A percentile compares a stretch with the other conserved stretches of the same genome.
Conservation (phyloP, 306 rosid species). For the Vigna angularis region DNA sequence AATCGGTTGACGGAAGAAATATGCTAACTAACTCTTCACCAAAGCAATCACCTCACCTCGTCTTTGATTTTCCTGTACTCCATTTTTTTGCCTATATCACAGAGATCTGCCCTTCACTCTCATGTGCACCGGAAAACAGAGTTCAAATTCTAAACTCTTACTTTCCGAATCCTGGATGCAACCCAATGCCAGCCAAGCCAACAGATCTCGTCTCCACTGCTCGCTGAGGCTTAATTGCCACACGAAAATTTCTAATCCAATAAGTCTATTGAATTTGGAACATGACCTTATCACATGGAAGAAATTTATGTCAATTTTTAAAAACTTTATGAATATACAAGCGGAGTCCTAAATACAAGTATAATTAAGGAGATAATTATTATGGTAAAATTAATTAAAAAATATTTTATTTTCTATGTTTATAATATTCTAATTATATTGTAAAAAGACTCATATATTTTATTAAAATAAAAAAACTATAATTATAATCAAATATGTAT, state of each 20-base stretch:
- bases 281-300: no score
- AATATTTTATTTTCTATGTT: no score
- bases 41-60: conserved; percentile 69
- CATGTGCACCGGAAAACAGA: neutral
- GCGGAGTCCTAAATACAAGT: no score
- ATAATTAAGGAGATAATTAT: no score
- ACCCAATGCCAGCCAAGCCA: neutral
- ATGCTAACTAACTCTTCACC: neutral
- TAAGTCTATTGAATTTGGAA: no score
- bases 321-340: no score
- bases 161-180: neutral
- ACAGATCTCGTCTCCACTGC: conserved; percentile 35
- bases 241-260: neutral
- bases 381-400: no score
- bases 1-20: conserved; percentile 16
- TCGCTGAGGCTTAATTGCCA: neutral
- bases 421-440: no score
- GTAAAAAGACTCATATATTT: no score
- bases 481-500: no score
- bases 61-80: conserved; percentile 88
- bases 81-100: conserved; percentile 48
- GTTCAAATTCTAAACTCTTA: neutral
- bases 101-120: conserved; percentile 33
- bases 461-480: no score
- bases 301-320: no score